A percentile compares a stretch with the other conserved stretches of the same genome.
Evolutionary conservation across 2,329 filamentous ascomycete genomes (phyloP).

Genomic region (Massarina eburnea): DNA sequence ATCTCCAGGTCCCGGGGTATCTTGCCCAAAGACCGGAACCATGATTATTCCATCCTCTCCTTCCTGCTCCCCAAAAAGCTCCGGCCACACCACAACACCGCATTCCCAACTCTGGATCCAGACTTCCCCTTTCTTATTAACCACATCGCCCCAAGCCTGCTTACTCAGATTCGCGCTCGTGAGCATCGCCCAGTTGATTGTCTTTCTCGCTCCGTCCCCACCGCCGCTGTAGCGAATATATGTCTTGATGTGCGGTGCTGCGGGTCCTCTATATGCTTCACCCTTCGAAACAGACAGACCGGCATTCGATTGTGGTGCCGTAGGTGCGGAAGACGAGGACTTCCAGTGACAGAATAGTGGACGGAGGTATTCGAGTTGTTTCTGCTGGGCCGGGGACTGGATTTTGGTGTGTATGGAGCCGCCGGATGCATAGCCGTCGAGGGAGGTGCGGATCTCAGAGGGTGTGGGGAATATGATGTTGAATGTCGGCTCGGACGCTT

Average conservation of each 20-base stretch:
- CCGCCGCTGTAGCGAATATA: conserved; percentile 70
- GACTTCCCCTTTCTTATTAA: conserved; percentile 59
- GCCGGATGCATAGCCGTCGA: conserved; percentile 79
- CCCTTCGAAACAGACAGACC: too few relatives aligned
- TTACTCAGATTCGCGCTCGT: conserved; percentile 92
- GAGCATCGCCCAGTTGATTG: conserved; percentile 80
- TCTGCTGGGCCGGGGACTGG: conserved; percentile 67
- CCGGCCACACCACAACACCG: conserved; percentile 82
- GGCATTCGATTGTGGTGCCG: not conserved
- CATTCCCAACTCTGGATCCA: conserved; percentile 81
- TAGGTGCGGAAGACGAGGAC: not conserved
- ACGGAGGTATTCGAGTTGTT: conserved; percentile 72
- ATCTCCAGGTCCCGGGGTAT: conserved; percentile 49
- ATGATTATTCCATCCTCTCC: conserved; percentile 56
- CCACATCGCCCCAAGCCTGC: conserved; percentile 79
- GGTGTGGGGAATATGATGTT: conserved; percentile 80
- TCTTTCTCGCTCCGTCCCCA: conserved; percentile 37
- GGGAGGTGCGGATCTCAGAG: conserved; percentile 72
- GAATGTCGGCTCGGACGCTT: conserved; percentile 51
- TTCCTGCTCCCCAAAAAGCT: conserved; percentile 44
- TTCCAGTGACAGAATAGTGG: conserved; percentile 77
- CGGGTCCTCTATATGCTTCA: conserved; percentile 50
- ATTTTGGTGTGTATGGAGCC: conserved; percentile 81
- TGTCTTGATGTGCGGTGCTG: conserved; percentile 87
- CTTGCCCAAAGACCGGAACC: conserved; percentile 67